These are phyloP conservation scores for Gloeostereum incarnatum DNA, from an alignment of 768 basidiomycete genomes.

Conservation along the genomic window DNA sequence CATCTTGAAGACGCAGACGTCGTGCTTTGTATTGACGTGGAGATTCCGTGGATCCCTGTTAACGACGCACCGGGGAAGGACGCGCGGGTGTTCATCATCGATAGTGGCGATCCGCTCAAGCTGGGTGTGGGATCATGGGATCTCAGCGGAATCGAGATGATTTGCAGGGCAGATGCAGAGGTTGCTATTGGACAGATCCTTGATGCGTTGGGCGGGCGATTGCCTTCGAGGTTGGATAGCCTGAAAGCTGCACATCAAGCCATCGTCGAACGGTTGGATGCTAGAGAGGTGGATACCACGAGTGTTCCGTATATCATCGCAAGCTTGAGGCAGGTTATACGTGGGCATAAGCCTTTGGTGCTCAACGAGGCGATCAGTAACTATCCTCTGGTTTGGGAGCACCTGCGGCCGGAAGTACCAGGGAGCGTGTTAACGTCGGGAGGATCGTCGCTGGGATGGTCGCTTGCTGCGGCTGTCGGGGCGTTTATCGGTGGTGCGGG, in stretches of 20 bases:
- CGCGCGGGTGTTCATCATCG: conserved; percentile 50
- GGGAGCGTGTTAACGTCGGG: conserved; percentile 49
- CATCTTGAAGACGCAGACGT: conserved; percentile 49
- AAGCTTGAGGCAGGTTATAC: conserved; percentile 34
- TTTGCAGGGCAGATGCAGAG: conserved; percentile 48
- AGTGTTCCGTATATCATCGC: conserved; percentile 42
- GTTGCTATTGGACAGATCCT: conserved; percentile 41
- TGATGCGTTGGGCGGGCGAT: conserved; percentile 20
- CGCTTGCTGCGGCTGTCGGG: conserved; percentile 56
- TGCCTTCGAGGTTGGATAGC: too few species aligned
- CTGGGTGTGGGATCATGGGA: conserved; percentile 38
- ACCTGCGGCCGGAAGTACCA: conserved; percentile 41
- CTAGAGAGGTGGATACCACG: too few species aligned
- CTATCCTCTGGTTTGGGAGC: conserved; percentile 43
- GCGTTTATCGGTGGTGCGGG: conserved; percentile 32
- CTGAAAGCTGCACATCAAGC: too few species aligned
- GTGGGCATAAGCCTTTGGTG: conserved; percentile 27
- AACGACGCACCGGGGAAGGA: conserved; percentile 30
- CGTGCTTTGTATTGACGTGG: conserved; percentile 55
- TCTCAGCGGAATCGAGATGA: conserved; percentile 44
- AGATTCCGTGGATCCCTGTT: conserved; percentile 55
- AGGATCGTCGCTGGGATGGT: conserved; percentile 63
- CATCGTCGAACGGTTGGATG: too few species aligned
- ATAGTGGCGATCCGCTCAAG: conserved; percentile 55
- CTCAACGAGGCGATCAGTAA: conserved; percentile 61